These are phyloP conservation scores for Arctium lappa DNA, from an alignment of 129 eudicot species.

Conservation along the genomic window DNA sequence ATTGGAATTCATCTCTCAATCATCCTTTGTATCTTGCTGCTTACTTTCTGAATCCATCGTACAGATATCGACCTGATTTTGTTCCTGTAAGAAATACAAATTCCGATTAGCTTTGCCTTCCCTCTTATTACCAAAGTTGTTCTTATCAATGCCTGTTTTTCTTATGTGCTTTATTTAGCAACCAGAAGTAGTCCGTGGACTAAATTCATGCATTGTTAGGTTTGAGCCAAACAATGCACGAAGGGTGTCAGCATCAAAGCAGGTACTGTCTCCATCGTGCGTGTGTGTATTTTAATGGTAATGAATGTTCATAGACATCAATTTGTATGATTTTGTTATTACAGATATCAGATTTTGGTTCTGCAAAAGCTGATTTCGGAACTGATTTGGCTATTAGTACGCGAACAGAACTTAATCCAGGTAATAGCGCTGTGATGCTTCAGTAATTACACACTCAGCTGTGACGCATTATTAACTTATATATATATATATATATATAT, in stretches of 20 bases:
- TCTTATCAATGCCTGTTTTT: neutral
- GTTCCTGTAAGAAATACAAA: constrained; percentile 46
- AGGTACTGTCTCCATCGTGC: constrained; percentile 35
- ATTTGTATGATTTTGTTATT: constrained; percentile 11
- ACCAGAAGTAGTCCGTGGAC: constrained; percentile 91
- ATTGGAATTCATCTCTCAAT: constrained; percentile 58
- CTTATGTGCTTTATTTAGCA: constrained; percentile 43
- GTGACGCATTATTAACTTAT: neutral
- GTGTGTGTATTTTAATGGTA: neutral
- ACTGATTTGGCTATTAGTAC: constrained; percentile 95
- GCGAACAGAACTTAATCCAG: constrained; percentile 91
- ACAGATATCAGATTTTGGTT: constrained; percentile 87
- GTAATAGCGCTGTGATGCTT: constrained; percentile 20
- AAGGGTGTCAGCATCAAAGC: constrained; percentile 89
- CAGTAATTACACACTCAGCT: too few relatives aligned
- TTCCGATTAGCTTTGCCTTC: neutral
- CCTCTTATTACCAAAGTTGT: constrained; percentile 1
- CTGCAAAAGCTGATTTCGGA: constrained; percentile 98
- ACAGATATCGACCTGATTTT: constrained; percentile 87
- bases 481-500: neutral
- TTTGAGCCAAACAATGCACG: constrained; percentile 72
- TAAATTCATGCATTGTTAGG: constrained; percentile 88
- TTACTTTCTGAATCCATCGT: constrained; percentile 83
- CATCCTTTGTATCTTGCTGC: constrained; percentile 94
- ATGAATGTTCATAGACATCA: neutral